phyloP scores from a whole-genome alignment of 805 yeast genomes.

The Wickerhamiella galacta region DNA sequence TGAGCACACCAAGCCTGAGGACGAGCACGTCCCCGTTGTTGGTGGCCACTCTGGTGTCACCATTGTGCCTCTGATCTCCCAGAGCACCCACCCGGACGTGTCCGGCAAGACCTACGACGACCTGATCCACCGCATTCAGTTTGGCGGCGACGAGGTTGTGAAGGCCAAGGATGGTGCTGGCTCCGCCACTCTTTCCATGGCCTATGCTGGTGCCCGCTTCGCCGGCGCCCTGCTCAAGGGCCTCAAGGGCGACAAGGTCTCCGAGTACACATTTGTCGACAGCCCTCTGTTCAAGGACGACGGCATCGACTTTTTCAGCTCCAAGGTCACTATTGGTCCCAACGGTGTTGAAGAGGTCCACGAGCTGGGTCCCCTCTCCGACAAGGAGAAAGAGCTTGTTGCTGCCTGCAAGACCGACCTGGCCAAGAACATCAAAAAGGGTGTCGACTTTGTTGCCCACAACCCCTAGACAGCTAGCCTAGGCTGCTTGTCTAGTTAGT shows the following conservation, averaged over 20 bases:
- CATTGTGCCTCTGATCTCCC: conserved; percentile 84
- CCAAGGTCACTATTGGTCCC: conserved; percentile 84
- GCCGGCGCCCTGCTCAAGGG: conserved; percentile 35
- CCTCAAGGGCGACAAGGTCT: conserved; percentile 26
- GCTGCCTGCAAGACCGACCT: conserved; percentile 71
- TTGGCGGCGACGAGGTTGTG: conserved; percentile 93
- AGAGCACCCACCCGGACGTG: conserved; percentile 41
- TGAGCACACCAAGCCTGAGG: conserved; percentile 54
- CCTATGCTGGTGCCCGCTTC: conserved; percentile 76
- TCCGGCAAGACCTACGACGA: conserved; percentile 48
- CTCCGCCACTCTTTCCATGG: conserved; percentile 86
- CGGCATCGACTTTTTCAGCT: conserved; percentile 94
- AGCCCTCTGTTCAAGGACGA: conserved; percentile 67
- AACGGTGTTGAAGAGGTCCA: conserved; percentile 76
- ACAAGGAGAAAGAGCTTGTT: conserved; percentile 73
- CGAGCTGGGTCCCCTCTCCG: conserved; percentile 56
- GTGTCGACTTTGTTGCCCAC: conserved; percentile 56
- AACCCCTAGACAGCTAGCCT: conserved; percentile 21
- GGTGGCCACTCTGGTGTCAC: conserved; percentile 98
- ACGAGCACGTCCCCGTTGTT: conserved; percentile 70
- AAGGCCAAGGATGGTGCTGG: conserved; percentile 90
- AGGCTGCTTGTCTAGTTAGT: too few relatives aligned
- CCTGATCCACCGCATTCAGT: conserved; percentile 76
- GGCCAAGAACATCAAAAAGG: conserved; percentile 79
- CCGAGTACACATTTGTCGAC: conserved; percentile 43